Base-by-base conservation (phyloP, 306 rosid species). In the Dalbergia oliveri region DNA sequence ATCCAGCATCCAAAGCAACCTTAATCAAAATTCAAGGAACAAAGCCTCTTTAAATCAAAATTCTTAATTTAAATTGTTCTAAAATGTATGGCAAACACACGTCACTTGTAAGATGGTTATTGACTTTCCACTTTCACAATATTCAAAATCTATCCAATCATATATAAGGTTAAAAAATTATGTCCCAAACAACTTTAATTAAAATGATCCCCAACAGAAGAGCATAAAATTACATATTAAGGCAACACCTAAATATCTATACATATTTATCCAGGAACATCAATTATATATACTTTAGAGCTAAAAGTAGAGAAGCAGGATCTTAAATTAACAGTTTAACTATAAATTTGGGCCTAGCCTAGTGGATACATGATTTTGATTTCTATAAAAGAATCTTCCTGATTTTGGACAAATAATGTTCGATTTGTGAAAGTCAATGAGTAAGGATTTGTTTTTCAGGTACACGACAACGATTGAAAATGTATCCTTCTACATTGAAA, bases 11-110 rank as follows among this genome's bases (percentile, higher is more conserved):
- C 76, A 68, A 60, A 70, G 47, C 39, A 62, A 70, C 69, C 51
- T 53, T 8, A 61, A 77, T 37, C 49, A 79, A 80, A 69, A 68
- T 63, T 71, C 31, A 72, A 35, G 53, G 64, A 80, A 73, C 53
- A 23, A 61, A 19, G 75, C 31, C 19, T 49, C 84, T 79, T 67
- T 77, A 39, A 75, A 76, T 31, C 37, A 75, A 54, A 50, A 18
- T 31, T 59, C 70, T 44, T 11, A 54, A 50, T 31, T 31, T 59
- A n/a, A 51, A 31, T 60, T 41, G 69, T 35, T 72, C 19, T 58
- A 51, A 65, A 57, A 9, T 8, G 16, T 51, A 45, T 0, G 5
- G 57, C 9, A 56, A 66, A 21, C 1, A 21, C 64, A 66, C 65
- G 50, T 53, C 51, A 35, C 66, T 63, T 43, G 0, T 44, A 66